A percentile compares a stretch with the other conserved stretches of the same genome.
These are phyloP conservation scores for Exophiala spinifera DNA, from an alignment of 2,329 filamentous ascomycete genomes.

Conservation along the genomic window DNA sequence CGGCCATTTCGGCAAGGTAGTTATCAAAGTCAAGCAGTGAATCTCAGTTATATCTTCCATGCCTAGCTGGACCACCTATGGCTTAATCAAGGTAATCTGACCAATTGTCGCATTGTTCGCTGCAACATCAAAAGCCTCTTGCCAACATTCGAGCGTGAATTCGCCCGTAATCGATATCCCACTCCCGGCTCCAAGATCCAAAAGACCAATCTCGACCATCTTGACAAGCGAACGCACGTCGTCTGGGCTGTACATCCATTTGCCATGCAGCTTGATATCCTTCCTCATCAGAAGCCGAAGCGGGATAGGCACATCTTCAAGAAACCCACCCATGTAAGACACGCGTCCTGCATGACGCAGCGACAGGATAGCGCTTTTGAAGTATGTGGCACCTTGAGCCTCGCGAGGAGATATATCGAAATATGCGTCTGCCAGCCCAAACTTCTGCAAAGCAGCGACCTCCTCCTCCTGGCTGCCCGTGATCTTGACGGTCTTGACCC, in stretches of 20 bases:
- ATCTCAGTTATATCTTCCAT: no score
- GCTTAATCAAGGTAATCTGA: no score
- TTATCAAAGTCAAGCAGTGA: conserved; percentile 27
- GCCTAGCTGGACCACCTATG: no score
- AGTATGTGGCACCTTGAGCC: conserved; percentile 37
- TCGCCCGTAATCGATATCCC: no score
- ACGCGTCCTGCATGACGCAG: conserved; percentile 24
- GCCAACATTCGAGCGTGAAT: no score
- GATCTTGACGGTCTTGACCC: conserved; percentile 41
- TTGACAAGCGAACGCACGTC: conserved; percentile 17
- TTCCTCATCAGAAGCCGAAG: conserved; percentile 9
- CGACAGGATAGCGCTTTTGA: conserved; percentile 37
- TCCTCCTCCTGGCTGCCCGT: conserved; percentile 42
- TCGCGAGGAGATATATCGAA: conserved; percentile 47
- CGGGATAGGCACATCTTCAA: conserved; percentile 17
- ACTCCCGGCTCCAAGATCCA: no score
- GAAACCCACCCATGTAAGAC: conserved; percentile 22
- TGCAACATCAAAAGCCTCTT: no score
- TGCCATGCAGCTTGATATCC: conserved; percentile 23
- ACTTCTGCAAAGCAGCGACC: conserved; percentile 32
- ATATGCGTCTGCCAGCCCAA: conserved; percentile 41
- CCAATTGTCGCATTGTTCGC: no score
- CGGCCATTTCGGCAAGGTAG: conserved; percentile 45
- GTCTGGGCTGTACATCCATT: conserved; percentile 24
- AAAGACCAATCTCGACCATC: conserved; percentile 16